Conservation (phyloP, 2,329 filamentous ascomycete genomes). For the Paecilomyces variotii region DNA sequence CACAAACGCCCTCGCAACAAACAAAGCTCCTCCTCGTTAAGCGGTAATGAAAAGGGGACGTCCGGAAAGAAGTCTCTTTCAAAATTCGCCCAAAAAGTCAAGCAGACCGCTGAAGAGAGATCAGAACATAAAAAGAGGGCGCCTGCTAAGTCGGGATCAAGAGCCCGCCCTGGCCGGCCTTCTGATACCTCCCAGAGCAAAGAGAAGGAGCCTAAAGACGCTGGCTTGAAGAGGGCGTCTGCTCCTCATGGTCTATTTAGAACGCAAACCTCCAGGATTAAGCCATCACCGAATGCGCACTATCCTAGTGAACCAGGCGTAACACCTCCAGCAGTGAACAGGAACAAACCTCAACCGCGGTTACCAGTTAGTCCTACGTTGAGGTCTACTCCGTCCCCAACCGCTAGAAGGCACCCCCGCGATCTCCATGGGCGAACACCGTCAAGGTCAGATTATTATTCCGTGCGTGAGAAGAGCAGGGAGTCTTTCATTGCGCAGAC, state of each 20-base stretch:
- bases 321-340: conserved; percentile 17
- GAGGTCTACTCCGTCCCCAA: conserved; percentile 15
- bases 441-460: conserved; percentile 22
- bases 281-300: conserved; percentile 4
- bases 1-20: conserved; percentile 4
- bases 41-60: conserved; percentile 12
- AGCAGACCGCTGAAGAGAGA: conserved; percentile 17
- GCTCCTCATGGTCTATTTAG: conserved; percentile 5
- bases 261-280: conserved; percentile 6
- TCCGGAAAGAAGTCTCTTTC: conserved; percentile 21
- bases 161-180: neutral
- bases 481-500: conserved; percentile 35
- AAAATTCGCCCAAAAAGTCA: conserved; percentile 28
- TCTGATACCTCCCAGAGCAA: conserved; percentile 3
- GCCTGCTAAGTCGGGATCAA: conserved; percentile 9
- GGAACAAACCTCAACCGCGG: conserved; percentile 20
- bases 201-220: conserved; percentile 13
- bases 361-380: conserved; percentile 15
- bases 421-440: conserved; percentile 10
- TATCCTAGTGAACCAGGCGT: conserved; percentile 1
- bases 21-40: conserved; percentile 9
- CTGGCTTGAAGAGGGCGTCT: conserved; percentile 11
- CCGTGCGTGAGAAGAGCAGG: conserved; percentile 29
- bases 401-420: conserved; percentile 6
- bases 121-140: conserved; percentile 16